These are phyloP conservation scores for Trichophyton mentagrophytes DNA, from an alignment of 2,329 filamentous ascomycete species.

Conservation along the genomic window DNA sequence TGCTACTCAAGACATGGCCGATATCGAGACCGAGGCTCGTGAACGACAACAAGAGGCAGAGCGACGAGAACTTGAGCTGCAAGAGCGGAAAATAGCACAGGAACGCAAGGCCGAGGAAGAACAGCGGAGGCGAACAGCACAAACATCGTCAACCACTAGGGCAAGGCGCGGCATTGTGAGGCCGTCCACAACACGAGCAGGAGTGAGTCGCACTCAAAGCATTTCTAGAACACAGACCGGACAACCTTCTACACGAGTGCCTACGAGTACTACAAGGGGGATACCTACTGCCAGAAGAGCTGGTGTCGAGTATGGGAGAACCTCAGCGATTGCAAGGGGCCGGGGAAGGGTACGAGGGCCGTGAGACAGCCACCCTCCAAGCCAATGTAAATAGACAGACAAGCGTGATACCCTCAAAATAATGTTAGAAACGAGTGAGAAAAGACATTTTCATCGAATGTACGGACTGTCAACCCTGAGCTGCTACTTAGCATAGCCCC, in stretches of 20 bases:
- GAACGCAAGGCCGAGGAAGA: constrained; percentile 40
- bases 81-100: constrained; percentile 60
- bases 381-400: not conserved
- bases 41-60: constrained; percentile 65
- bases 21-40: constrained; percentile 68
- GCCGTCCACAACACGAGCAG: constrained; percentile 12
- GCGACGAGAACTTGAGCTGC: constrained; percentile 63
- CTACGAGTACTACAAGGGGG: constrained; percentile 18
- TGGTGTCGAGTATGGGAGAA: constrained; percentile 29
- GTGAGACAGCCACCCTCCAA: not conserved
- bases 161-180: constrained; percentile 24
- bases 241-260: constrained; percentile 13
- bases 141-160: constrained; percentile 17
- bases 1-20: constrained; percentile 70
- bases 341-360: constrained; percentile 20
- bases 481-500: not conserved
- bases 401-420: not conserved
- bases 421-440: not conserved
- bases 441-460: not conserved
- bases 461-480: not conserved
- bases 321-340: constrained; percentile 24
- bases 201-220: constrained; percentile 27
- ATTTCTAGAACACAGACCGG: constrained; percentile 15
- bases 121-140: constrained; percentile 26
- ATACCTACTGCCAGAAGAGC: constrained; percentile 23